Evolutionary conservation across 2,329 filamentous ascomycete species (phyloP), one percentile per base, ranked within the genome.

Genomic region (Nothomitra cinnamomea): DNA sequence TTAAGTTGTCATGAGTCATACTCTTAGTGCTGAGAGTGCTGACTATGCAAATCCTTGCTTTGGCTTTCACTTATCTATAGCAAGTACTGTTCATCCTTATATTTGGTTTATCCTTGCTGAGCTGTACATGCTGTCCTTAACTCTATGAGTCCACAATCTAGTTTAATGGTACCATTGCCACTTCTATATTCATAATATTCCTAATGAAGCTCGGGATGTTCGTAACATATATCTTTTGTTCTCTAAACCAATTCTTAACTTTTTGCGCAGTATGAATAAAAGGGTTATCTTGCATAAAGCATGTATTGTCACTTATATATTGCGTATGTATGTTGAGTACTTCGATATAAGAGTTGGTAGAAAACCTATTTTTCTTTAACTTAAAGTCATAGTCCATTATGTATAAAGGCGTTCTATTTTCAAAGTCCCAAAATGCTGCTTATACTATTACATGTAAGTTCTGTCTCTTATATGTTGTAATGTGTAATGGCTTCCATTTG

Each of bases 241-340:
- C 36, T 51, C 41, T 6, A 43, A 63, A 56, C 42, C 47, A 61
- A 28, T 60, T 48, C 2, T 22, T 21, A 15, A 56, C 54, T 3
- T 25, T 47, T 6, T 53, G n/a, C 4, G 55, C 53, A 22, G 36
- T 59, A 58, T 64, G 51, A 19, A 61, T 60, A 35, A 45, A 56
- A 2, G 58, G 57, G 49, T 61, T 60, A 54, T 62, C 58, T 24
- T 62, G 55, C 52, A 61, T 59, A 45, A 61, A 62, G 32, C 19
- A 25, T 51, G 53, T 28, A 7, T 41, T 41, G 3, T 54, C 13
- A 6, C 36, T 58, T 32, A 56, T 25, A 36, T 32, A 50, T 3
- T 54, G 17, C 25, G 57, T 45, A 17, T 58, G 50, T 43, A 58
- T 42, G 8, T 55, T 40, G 22, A 61, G 51, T 45, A 52, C 40